Conservation (phyloP, 2,329 filamentous ascomycete species). For the Cryphonectria japonica region DNA sequence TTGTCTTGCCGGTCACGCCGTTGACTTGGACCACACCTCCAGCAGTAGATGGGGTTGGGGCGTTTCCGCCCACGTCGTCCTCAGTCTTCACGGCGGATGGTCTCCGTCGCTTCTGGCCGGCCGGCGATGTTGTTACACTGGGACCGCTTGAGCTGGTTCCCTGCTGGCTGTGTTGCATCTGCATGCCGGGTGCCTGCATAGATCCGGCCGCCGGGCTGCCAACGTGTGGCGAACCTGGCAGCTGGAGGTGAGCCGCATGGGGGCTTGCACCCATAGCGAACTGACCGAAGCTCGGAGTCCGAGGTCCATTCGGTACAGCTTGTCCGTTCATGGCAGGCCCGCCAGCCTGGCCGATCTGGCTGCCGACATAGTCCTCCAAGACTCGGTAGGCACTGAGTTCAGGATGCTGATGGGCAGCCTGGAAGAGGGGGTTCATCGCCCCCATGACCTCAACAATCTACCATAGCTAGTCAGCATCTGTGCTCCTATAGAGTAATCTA, state of each 20-base stretch:
- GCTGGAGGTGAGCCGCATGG: slow-evolving; percentile 60
- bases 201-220: slow-evolving; percentile 64
- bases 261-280: slow-evolving; percentile 65
- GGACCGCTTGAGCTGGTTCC: slow-evolving; percentile 68
- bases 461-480: slow-evolving; percentile 34
- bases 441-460: slow-evolving; percentile 69
- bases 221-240: slow-evolving; percentile 65
- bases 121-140: slow-evolving; percentile 68
- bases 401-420: slow-evolving; percentile 44
- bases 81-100: slow-evolving; percentile 61
- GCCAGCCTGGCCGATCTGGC: slow-evolving; percentile 47
- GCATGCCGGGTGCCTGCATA: slow-evolving; percentile 69
- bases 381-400: slow-evolving; percentile 60
- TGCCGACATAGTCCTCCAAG: slow-evolving; percentile 62
- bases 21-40: slow-evolving; percentile 51
- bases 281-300: slow-evolving; percentile 59
- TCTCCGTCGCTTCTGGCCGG: slow-evolving; percentile 62
- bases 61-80: slow-evolving; percentile 53
- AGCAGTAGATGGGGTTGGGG: slow-evolving; percentile 49
- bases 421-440: slow-evolving; percentile 67
- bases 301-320: slow-evolving; percentile 38
- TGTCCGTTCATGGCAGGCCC: slow-evolving; percentile 52
- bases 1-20: slow-evolving; percentile 52
- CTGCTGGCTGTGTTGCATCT: slow-evolving; percentile 69
- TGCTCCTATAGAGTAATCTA: slow-evolving; percentile 4